Evolutionary conservation across 2,329 filamentous ascomycete genomes (phyloP), one percentile per base, ranked within the genome.

Genomic region (Diaporthe velutina): DNA sequence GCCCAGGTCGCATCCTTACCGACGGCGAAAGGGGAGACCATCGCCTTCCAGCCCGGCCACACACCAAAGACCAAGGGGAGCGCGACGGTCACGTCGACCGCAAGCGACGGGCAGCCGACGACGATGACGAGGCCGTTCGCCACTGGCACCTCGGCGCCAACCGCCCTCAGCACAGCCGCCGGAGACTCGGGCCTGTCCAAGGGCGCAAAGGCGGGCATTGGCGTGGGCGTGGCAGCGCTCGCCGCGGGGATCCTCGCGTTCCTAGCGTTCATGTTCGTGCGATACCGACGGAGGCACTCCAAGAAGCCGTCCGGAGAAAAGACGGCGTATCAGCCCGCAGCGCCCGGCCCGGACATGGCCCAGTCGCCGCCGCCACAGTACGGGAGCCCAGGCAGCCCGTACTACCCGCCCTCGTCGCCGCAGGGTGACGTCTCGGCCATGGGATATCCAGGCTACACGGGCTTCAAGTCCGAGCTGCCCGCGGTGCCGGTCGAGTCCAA

Each of bases 141-240:
- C n/a, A 61, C n/a, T n/a, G n/a, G n/a, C n/a, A n/a, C 45, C 13
- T 28, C 70, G 4, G 4, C 33, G 10, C 15, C 57, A 2, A 42
- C 70, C 17, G 45, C 57, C 3, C 6, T 25, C 10, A 71, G 61
- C 30, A 52, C 42, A 19, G 33, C 45, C 30, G 45, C 45, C 64
- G 22, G 1, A 13, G 45, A 38, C 40, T 2, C 33, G 7, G 25
- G 25, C 4, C 35, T 72, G 45, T 72, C 70, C 33, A 64, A 22
- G 25, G 57, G 70, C 30, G 28, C 70, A 33, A 72, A 72, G 57
- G 70, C 70, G 30, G 70, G 70, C 7, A 72, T 72, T 15, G 70
- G 70, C 19, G 70, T 72, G 45, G 70, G 70, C 6, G 70, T 52
- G 12, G 70, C 45, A 54, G 70, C 30, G 6, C 8, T 52, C 10